Percentiles rank a stretch among this genome's conserved stretches.
Evolutionary conservation across 75 land plant species (phyloP).

Genomic region (Isoetes taiwanensis): DNA sequence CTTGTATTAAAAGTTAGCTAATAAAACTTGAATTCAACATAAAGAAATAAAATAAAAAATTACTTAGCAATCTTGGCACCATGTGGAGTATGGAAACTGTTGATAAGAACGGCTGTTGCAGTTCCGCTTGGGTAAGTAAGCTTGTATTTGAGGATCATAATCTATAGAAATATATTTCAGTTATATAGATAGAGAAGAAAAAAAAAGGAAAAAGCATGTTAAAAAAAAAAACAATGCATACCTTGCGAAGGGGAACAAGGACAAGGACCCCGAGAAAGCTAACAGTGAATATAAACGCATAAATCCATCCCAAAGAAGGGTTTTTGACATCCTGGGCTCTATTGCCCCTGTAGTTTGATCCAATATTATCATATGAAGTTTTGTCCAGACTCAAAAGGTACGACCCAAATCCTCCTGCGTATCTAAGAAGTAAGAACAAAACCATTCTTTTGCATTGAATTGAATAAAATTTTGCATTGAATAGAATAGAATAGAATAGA

Average conservation of each 20-base stretch:
- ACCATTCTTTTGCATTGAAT: too few species aligned
- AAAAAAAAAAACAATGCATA: slow-evolving; percentile 4
- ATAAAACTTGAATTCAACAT: too few species aligned
- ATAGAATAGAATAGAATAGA: too few species aligned
- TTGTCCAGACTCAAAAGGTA: slow-evolving; percentile 44
- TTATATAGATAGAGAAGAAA: not conserved
- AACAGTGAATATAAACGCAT: slow-evolving; percentile 35
- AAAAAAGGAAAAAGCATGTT: not conserved
- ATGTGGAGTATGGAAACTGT: slow-evolving; percentile 66
- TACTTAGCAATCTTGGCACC: slow-evolving; percentile 68
- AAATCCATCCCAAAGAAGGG: slow-evolving; percentile 50
- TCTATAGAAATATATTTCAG: slow-evolving; percentile 25
- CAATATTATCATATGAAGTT: slow-evolving; percentile 36
- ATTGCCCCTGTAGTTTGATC: slow-evolving; percentile 24
- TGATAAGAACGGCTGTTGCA: slow-evolving; percentile 87
- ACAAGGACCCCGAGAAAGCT: slow-evolving; percentile 45
- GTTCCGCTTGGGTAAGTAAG: slow-evolving; percentile 87
- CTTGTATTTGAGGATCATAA: slow-evolving; percentile 80
- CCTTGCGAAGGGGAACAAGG: slow-evolving; percentile 52
- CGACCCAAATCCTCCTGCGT: slow-evolving; percentile 44
- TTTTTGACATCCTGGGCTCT: slow-evolving; percentile 33
- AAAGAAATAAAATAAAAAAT: not conserved
- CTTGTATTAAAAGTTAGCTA: too few species aligned
- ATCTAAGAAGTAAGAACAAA: too few species aligned
- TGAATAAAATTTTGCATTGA: too few species aligned